Evolutionary conservation across 1,284 basidiomycete genomes (phyloP), one percentile per base, ranked within the genome.

Genomic region (Boletus calvinii): DNA sequence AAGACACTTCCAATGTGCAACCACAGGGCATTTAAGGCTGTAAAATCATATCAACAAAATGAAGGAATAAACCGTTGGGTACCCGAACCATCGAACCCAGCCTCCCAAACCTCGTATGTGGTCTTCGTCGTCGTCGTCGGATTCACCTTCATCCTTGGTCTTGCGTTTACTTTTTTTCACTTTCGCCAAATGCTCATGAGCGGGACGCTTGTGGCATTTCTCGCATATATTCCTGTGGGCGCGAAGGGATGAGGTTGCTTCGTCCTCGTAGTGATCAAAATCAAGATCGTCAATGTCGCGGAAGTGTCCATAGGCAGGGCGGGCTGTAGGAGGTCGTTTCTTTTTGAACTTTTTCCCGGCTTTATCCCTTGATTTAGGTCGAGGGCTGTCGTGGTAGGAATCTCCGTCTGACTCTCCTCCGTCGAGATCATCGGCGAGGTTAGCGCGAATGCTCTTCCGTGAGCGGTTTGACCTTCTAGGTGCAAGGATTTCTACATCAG

Each of bases 1-100:
- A 13, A 94, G 73, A 65, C 93, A 95, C 31, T 74, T 77, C 90
- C 90, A 95, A 66, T 95, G 92, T 31, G 81, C 81, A 12, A 80
- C 76, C 22, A 91, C 79, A 12, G 86, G 84, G 59, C 92, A 95
- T 66, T 81, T 85, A 40, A 91, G 72, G 63, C 88, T 91, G 46
- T 34, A 37, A 48, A 40, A 48, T 18, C 1, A 45, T 31, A 17
- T 64, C 6, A 64, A 40, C 9, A 24, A 34, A 6, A 44, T 53
- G 45, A 57, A 53, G 20, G 24, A 42, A 41, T 13, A 42, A 34
- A 48, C 30, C 2, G 20, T 20, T 31, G 18, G 11, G 51, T 22
- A 54, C 55, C 38, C 80, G 51, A 65, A 90, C 88, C 92, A 94
- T 73, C 85, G 79, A 53, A 94, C 82, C 92, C 92, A 95, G 24